A percentile compares a stretch with the other conserved stretches of the same genome.
Evolutionary conservation across 345 rosid genomes (phyloP).

Genomic region (Sisymbrium altissimum): DNA sequence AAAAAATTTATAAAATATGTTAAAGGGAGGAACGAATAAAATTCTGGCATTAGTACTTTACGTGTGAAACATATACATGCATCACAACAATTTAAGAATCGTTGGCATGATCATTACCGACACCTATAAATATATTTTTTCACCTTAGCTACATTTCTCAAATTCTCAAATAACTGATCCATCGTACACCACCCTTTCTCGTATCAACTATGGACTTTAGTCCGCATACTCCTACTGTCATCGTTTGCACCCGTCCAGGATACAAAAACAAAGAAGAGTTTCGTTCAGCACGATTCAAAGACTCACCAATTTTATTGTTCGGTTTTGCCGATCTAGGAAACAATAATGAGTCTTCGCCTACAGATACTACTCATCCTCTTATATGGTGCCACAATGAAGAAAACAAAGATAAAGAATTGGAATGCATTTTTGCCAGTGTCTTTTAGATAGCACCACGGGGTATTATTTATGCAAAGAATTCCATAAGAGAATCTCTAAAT

Average conservation of each 20-base stretch:
- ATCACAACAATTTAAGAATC: background rate
- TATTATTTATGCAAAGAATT: background rate
- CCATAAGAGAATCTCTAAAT: background rate
- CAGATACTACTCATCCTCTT: background rate
- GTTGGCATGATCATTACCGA: background rate
- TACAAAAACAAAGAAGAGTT: background rate
- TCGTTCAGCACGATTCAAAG: background rate
- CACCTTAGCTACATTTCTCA: background rate
- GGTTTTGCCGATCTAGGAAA: background rate
- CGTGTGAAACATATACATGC: background rate
- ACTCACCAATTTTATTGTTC: background rate
- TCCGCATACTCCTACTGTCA: background rate
- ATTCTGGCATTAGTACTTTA: background rate
- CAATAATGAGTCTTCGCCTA: background rate
- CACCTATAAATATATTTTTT: background rate
- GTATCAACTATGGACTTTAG: background rate
- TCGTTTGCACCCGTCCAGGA: background rate
- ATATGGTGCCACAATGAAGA: background rate
- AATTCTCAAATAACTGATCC: background rate
- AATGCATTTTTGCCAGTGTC: background rate
- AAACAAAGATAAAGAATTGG: background rate
- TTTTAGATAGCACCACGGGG: background rate
- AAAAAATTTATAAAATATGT: no score
- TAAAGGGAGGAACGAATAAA: background rate
- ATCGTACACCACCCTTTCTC: background rate